A percentile compares a stretch with the other conserved stretches of the same genome.
These are phyloP conservation scores for Mycena amicta DNA, from an alignment of 768 basidiomycete genomes.

Conservation along the genomic window DNA sequence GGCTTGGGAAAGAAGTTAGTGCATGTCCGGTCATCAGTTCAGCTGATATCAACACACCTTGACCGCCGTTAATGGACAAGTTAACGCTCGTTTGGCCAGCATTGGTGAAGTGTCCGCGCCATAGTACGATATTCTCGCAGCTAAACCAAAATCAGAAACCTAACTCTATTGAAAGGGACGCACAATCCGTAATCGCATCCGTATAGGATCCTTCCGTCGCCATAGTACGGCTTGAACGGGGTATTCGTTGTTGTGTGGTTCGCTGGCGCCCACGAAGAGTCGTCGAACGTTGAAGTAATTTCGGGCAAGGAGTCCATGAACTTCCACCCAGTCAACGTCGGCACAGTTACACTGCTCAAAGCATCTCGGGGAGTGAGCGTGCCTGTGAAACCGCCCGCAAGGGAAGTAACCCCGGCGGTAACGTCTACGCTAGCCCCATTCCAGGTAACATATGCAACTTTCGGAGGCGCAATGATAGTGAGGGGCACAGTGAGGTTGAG, in stretches of 20 bases:
- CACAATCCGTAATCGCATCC: slow-evolving; percentile 89
- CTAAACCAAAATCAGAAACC: slow-evolving; percentile 47
- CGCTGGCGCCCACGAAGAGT: slow-evolving; percentile 64
- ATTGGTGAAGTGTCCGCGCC: slow-evolving; percentile 78
- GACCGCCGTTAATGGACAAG: slow-evolving; percentile 79
- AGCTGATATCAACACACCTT: slow-evolving; percentile 50
- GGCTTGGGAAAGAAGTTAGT: slow-evolving; percentile 51
- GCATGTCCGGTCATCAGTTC: too few species aligned
- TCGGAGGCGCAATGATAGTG: slow-evolving; percentile 65
- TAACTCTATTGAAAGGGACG: slow-evolving; percentile 31
- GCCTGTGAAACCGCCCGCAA: slow-evolving; percentile 49
- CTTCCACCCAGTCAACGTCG: slow-evolving; percentile 65
- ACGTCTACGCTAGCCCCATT: slow-evolving; percentile 59
- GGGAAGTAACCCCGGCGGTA: slow-evolving; percentile 29
- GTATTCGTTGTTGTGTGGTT: slow-evolving; percentile 73
- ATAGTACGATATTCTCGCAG: slow-evolving; percentile 81
- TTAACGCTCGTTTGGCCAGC: slow-evolving; percentile 70
- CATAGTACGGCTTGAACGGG: slow-evolving; percentile 68
- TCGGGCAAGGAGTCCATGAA: slow-evolving; percentile 79
- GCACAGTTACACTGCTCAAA: slow-evolving; percentile 39
- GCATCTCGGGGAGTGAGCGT: slow-evolving; percentile 38
- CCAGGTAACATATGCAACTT: slow-evolving; percentile 63
- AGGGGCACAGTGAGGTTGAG: slow-evolving; percentile 59
- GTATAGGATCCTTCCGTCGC: slow-evolving; percentile 77
- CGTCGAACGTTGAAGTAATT: slow-evolving; percentile 55